phyloP scores from a whole-genome alignment of 495 filamentous ascomycete species.

The Penicillium nucicola region DNA sequence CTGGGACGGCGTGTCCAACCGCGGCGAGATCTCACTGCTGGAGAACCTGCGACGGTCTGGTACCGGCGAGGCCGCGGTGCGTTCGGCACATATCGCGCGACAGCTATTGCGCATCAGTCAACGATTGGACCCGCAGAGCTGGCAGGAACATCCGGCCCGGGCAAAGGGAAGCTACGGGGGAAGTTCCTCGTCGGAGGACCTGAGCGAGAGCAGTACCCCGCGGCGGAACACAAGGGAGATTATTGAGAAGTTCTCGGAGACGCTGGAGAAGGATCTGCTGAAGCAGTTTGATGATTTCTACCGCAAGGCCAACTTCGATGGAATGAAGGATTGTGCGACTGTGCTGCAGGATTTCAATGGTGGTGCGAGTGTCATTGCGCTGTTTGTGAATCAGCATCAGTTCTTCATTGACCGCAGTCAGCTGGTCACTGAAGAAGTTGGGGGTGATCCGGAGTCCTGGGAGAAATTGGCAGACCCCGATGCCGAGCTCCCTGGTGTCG shows the following conservation, averaged over 20 bases:
- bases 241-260: conserved; percentile 96
- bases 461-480: conserved; percentile 93
- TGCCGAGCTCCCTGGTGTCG: conserved; percentile 82
- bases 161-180: conserved; percentile 50
- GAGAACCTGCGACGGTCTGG: conserved; percentile 78
- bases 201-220: conserved; percentile 31
- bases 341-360: conserved; percentile 95
- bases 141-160: conserved; percentile 59
- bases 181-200: conserved; percentile 35
- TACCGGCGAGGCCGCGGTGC: conserved; percentile 79
- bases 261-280: conserved; percentile 89
- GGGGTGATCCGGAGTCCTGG: conserved; percentile 77
- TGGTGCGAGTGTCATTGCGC: conserved; percentile 85
- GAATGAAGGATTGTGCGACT: conserved; percentile 92
- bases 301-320: conserved; percentile 86
- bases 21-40: conserved; percentile 72
- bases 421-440: conserved; percentile 86
- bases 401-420: conserved; percentile 96
- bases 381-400: conserved; percentile 98
- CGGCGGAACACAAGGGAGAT: conserved; percentile 76
- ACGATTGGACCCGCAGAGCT: conserved; percentile 70
- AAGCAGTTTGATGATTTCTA: conserved; percentile 98
- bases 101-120: conserved; percentile 87
- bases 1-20: conserved; percentile 89
- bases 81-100: conserved; percentile 84